Base-by-base conservation (phyloP, 1,284 basidiomycete species). In the Sanghuangporus sanghuang region DNA sequence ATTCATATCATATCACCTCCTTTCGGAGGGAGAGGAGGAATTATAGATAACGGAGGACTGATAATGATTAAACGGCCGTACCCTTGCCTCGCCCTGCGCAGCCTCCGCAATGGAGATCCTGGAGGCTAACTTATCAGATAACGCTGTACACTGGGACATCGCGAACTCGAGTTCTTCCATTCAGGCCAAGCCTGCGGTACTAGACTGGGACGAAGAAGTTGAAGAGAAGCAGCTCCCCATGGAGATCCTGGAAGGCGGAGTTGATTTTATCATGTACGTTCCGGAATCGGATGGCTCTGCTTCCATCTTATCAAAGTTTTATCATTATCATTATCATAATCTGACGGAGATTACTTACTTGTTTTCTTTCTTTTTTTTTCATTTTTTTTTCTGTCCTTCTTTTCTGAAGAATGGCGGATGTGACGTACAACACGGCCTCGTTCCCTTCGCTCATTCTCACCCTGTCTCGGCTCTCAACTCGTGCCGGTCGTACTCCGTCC, bases 391-490 rank as follows among this genome's bases (percentile, higher is more conserved):
- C n/a, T n/a, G n/a, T 18, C 3, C 11, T 49, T 6, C 21, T 6
- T 49, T 16, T 49, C 1, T 6, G 18, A 67, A 93, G 93, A 62
- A 93, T 95, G 84, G 91, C 93, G 12, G 93, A 96, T 70, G 91
- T 95, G 8, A 89, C 92, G 0, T 95, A 95, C 77, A 95, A 95
- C 75, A 93, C 90, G 0, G 76, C 85, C 0, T 91, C 92, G 1
- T 96, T 95, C 74, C 83, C 88, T 5, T 77, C 86, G 0, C 81
- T 92, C 46, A 74, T 88, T 18, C 73, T 75, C 36, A 90, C 86
- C 0, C 73, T 92, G 23, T 72, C 76, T 3, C 72, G 71, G 69
- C 11, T 67, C 78, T 23, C 66, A 67, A 38, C 6, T 6, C 70
- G 44, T 69, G 65, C 21, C 46, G 14, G 70, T 39, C 64, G 66